phyloP scores from a whole-genome alignment of 2,329 filamentous ascomycete genomes.

The Ophiostoma angusticollis region DNA sequence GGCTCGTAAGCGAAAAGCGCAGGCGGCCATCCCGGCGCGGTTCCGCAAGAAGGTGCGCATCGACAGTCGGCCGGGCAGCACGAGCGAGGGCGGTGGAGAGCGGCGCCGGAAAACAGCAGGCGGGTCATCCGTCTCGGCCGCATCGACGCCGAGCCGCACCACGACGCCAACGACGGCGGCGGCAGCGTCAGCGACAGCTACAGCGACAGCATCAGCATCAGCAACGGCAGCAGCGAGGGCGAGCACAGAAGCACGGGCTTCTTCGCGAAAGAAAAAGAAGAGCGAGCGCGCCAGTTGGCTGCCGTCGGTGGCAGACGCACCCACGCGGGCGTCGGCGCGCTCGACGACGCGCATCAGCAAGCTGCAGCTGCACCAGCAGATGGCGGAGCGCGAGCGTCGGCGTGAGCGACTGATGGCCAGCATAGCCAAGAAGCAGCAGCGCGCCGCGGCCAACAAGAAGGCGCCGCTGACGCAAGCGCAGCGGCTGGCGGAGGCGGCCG shows the following conservation, averaged over 20 bases:
- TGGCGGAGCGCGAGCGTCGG: slow-evolving; percentile 59
- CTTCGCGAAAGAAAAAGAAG: slow-evolving; percentile 49
- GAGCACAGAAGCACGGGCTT: too few relatives aligned
- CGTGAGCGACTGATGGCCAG: slow-evolving; percentile 56
- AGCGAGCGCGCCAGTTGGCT: slow-evolving; percentile 48
- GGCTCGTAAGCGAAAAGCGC: slow-evolving; percentile 68
- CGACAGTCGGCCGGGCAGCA: too few relatives aligned
- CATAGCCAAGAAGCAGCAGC: slow-evolving; percentile 57
- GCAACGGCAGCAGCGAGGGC: slow-evolving; percentile 22
- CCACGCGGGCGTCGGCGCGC: slow-evolving; percentile 45
- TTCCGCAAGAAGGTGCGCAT: slow-evolving; percentile 69
- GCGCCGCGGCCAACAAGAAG: slow-evolving; percentile 60
- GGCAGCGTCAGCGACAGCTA: slow-evolving; percentile 23
- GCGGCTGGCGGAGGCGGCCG: slow-evolving; percentile 66
- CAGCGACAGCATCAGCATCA: slow-evolving; percentile 21
- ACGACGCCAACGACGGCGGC: slow-evolving; percentile 23
- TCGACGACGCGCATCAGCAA: slow-evolving; percentile 47
- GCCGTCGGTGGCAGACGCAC: slow-evolving; percentile 39
- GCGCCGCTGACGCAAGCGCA: slow-evolving; percentile 79
- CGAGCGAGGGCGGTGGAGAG: too few relatives aligned
- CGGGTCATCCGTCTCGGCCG: slow-evolving; percentile 15
- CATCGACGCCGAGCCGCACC: slow-evolving; percentile 11
- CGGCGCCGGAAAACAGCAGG: slow-evolving; percentile 21
- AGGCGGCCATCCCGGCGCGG: slow-evolving; percentile 57
- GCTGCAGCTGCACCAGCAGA: slow-evolving; percentile 53